Percentiles rank a stretch among this genome's conserved stretches.
Conservation (phyloP, 176 grass and related monocot species). For the Eleusine indica region DNA sequence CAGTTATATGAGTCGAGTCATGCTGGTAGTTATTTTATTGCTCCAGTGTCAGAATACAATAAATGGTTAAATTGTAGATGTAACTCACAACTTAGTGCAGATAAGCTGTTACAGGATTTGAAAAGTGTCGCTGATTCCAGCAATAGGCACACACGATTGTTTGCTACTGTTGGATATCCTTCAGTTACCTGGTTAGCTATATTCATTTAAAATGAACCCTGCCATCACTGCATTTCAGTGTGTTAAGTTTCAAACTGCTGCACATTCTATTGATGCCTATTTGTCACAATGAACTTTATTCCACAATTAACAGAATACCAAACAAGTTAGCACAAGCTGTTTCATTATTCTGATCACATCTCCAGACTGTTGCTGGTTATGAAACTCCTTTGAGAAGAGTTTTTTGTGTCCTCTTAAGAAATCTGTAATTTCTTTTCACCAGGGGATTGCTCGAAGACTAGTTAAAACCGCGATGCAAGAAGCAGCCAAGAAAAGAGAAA, state of each 20-base stretch:
- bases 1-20: background rate
- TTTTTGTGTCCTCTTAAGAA: conserved; percentile 3
- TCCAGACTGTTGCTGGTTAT: background rate
- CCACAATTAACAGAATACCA: background rate
- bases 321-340: background rate
- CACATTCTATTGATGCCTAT: background rate
- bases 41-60: background rate
- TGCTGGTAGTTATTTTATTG: background rate
- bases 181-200: background rate
- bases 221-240: background rate
- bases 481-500: conserved; percentile 91
- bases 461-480: conserved; percentile 70
- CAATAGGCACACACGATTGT: background rate
- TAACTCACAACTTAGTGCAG: background rate
- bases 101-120: conserved; percentile 1
- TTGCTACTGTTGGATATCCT: background rate
- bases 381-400: background rate
- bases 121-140: conserved; percentile 4
- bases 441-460: conserved; percentile 74
- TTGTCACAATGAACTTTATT: background rate
- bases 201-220: background rate
- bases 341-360: conserved; percentile 6
- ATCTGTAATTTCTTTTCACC: conserved; percentile 20
- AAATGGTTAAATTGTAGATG: background rate
- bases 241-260: background rate